Conservation (phyloP, 2,329 filamentous ascomycete species). For the Cephalotrichum gorgonifer region DNA sequence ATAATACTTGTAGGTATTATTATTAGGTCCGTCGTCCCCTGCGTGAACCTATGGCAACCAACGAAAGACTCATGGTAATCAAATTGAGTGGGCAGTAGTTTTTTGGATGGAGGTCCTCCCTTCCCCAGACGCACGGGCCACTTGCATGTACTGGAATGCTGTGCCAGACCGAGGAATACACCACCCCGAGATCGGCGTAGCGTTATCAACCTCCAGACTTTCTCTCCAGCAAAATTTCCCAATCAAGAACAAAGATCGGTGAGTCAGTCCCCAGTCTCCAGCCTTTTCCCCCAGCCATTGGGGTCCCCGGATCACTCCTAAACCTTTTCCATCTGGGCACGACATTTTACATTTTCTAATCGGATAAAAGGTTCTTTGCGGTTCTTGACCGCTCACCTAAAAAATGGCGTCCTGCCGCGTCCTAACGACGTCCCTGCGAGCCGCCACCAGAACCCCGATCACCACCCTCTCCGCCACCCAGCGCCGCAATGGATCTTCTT, state of each 20-base stretch:
- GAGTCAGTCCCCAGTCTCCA: slow-evolving; percentile 1
- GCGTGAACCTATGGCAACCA: no score
- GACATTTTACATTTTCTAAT: slow-evolving; percentile 1
- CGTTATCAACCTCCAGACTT: background rate
- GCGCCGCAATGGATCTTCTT: slow-evolving; percentile 22
- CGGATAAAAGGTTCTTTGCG: background rate
- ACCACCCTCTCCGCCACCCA: slow-evolving; percentile 14
- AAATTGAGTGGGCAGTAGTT: no score
- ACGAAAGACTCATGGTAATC: no score
- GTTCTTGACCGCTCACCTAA: slow-evolving; percentile 6
- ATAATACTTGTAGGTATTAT: no score
- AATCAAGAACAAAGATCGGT: slow-evolving; percentile 1
- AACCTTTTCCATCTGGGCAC: background rate
- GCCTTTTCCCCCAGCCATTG: slow-evolving; percentile 2
- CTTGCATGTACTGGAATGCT: background rate
- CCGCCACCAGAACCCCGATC: slow-evolving; percentile 12
- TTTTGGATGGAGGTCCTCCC: no score
- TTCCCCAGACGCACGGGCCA: background rate
- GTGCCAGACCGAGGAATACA: background rate
- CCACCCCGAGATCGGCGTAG: background rate
- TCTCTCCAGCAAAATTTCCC: slow-evolving; percentile 2
- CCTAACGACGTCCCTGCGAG: slow-evolving; percentile 25
- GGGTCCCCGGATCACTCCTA: background rate
- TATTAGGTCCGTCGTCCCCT: no score
- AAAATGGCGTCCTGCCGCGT: slow-evolving; percentile 36